Conservation (phyloP, 331 rosid species). For the Malus hybrid region DNA sequence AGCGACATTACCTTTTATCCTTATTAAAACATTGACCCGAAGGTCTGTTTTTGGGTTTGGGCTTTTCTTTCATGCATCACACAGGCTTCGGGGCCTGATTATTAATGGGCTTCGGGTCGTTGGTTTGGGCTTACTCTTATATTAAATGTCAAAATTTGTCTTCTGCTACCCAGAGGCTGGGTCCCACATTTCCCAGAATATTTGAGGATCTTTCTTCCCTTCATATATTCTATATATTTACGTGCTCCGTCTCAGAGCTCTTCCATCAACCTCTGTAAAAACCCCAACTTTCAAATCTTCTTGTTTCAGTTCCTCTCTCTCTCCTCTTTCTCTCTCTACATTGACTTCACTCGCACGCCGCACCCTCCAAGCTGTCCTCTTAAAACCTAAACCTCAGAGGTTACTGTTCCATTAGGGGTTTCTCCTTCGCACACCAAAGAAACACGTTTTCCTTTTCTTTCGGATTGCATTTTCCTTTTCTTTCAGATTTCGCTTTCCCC, state of each 20-base stretch:
- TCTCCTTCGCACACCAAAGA: background rate
- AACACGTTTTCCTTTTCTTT: background rate
- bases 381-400: background rate
- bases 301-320: background rate
- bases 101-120: background rate
- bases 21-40: background rate
- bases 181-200: background rate
- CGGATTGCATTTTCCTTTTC: too few species aligned
- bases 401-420: conserved; percentile 3
- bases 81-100: background rate
- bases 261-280: background rate
- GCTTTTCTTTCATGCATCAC: background rate
- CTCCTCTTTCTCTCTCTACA: background rate
- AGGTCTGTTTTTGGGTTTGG: background rate
- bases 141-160: background rate
- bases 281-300: background rate
- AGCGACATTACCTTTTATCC: background rate
- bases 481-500: conserved; percentile 3
- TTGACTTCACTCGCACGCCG: background rate
- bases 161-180: too few species aligned
- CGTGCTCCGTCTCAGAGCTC: background rate
- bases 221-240: background rate
- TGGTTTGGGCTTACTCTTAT: background rate
- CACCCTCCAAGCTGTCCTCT: background rate
- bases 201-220: background rate